Conservation (phyloP, 148 eudicot genomes). For the Nepenthes gracilis region DNA sequence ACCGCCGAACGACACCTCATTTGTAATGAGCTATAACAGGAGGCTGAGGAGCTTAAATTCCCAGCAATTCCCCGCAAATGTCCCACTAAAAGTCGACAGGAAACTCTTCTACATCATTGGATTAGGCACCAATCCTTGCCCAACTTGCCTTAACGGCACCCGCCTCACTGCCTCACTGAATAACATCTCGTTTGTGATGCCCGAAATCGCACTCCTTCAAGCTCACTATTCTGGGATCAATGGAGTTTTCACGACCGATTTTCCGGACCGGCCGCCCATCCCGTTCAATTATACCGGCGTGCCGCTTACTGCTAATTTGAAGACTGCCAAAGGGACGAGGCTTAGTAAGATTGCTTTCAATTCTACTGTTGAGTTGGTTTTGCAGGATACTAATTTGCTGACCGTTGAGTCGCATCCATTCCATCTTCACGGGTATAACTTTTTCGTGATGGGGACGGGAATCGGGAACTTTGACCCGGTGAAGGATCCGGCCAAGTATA, state of each 20-base stretch:
- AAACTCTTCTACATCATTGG: conserved; percentile 40
- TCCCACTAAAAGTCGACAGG: conserved; percentile 37
- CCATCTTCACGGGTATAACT: conserved; percentile 49
- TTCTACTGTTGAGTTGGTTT: conserved; percentile 26
- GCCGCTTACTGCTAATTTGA: conserved; percentile 13
- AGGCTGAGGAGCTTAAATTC: conserved; percentile 44
- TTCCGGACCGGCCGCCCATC: conserved; percentile 31
- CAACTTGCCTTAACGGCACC: conserved; percentile 29
- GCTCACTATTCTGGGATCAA: conserved; percentile 40
- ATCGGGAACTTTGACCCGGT: conserved; percentile 42
- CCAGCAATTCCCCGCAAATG: conserved; percentile 25
- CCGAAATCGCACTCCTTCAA: conserved; percentile 33
- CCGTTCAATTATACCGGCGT: conserved; percentile 36
- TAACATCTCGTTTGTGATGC: conserved; percentile 50
- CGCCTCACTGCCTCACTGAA: conserved; percentile 47
- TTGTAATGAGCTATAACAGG: conserved; percentile 18
- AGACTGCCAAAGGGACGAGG: conserved; percentile 31
- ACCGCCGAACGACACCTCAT: conserved; percentile 32
- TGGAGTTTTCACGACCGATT: conserved; percentile 49
- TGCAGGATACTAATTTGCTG: conserved; percentile 35
- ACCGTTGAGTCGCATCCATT: conserved; percentile 44
- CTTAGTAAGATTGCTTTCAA: conserved; percentile 14
- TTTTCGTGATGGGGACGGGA: conserved; percentile 46
- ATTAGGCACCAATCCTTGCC: conserved; percentile 36
- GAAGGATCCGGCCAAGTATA: conserved; percentile 33